Conservation (phyloP, 345 rosid species). For the Melaleuca alternifolia region DNA sequence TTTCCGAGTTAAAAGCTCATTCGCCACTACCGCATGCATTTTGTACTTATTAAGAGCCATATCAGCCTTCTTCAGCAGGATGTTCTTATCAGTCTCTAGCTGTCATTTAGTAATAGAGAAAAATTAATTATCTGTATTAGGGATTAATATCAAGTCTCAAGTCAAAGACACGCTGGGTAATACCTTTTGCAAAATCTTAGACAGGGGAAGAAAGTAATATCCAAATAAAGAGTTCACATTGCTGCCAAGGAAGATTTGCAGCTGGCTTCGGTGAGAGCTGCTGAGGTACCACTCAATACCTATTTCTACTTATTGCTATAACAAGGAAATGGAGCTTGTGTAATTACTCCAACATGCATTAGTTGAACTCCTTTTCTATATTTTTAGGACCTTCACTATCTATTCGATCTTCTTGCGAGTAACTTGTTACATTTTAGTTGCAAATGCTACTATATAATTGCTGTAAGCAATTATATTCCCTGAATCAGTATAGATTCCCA, state of each 20-base stretch:
- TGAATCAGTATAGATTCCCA: not conserved
- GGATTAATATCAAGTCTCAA: not conserved
- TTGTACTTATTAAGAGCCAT: constrained; percentile 53
- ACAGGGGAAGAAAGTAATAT: not conserved
- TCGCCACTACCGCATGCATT: constrained; percentile 81
- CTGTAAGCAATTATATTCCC: not conserved
- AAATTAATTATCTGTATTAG: not conserved
- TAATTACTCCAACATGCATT: not conserved
- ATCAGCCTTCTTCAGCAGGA: constrained; percentile 66
- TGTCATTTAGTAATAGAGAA: constrained; percentile 10
- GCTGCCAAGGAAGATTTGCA: not conserved
- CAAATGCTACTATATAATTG: not conserved
- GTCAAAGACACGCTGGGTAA: not conserved
- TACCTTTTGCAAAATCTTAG: not conserved
- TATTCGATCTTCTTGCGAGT: not conserved
- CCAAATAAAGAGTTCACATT: not conserved
- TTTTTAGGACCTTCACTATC: not conserved
- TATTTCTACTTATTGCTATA: not conserved
- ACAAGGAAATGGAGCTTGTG: not conserved
- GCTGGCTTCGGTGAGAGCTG: not conserved
- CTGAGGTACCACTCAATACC: not conserved
- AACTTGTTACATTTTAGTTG: not conserved
- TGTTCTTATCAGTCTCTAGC: constrained; percentile 86
- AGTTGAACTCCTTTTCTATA: not conserved
- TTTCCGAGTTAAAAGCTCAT: constrained; percentile 68